Evolutionary conservation across 306 rosid species (phyloP).

Genomic region (Elaeagnus macrophylla): DNA sequence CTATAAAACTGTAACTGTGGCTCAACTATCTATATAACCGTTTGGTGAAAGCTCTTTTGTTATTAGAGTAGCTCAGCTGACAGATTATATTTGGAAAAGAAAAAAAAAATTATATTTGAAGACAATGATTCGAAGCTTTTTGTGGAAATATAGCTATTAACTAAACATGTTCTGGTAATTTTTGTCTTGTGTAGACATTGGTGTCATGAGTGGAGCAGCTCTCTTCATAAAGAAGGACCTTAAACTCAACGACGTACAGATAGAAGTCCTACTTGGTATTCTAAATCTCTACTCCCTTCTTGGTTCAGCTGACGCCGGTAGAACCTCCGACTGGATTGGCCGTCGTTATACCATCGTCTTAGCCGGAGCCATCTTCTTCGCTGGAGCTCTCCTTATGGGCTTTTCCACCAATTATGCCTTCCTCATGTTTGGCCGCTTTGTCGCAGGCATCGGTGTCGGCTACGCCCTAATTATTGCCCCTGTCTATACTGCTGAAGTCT

Average conservation of each 20-base stretch:
- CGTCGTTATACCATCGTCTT: constrained; percentile 72
- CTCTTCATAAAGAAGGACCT: constrained; percentile 52
- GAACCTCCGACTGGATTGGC: constrained; percentile 89
- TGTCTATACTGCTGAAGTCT: constrained; percentile 72
- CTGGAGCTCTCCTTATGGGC: constrained; percentile 75
- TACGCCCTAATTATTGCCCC: constrained; percentile 75
- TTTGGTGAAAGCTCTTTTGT: too few relatives aligned
- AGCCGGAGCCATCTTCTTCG: constrained; percentile 53
- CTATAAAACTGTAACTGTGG: too few relatives aligned
- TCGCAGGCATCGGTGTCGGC: constrained; percentile 75
- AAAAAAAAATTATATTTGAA: too few relatives aligned
- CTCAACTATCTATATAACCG: too few relatives aligned
- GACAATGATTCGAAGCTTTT: too few relatives aligned
- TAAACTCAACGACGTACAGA: constrained; percentile 31
- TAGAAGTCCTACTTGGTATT: constrained; percentile 60
- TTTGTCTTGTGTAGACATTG: constrained; percentile 42
- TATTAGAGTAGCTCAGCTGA: too few relatives aligned
- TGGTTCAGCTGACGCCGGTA: constrained; percentile 62
- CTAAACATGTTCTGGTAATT: too few relatives aligned
- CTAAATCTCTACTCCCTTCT: constrained; percentile 54
- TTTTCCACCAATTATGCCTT: constrained; percentile 67
- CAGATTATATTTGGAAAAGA: too few relatives aligned
- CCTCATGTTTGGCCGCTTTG: constrained; percentile 76
- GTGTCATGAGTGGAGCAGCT: constrained; percentile 90
- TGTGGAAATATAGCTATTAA: too few relatives aligned